phyloP scores from a whole-genome alignment of 805 yeast species.

The Metschnikowia similis region DNA sequence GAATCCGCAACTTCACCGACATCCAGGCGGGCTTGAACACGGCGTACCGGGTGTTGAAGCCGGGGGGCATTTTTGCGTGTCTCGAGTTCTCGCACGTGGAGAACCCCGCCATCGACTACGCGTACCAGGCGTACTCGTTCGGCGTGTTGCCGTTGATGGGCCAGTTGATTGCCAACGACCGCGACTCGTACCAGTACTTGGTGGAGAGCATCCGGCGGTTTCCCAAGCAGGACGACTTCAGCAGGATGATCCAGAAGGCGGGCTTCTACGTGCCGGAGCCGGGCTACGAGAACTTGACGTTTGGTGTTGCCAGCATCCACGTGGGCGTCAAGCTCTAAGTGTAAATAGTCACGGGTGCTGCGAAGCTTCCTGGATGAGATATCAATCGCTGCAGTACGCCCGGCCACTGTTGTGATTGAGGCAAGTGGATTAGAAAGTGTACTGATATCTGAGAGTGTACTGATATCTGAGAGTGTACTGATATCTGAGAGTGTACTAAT shows the following conservation, averaged over 20 bases:
- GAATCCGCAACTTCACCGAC: slow-evolving; percentile 94
- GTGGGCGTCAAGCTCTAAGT: slow-evolving; percentile 80
- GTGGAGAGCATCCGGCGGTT: slow-evolving; percentile 91
- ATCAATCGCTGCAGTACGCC: too few relatives aligned
- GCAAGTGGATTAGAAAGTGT: too few relatives aligned
- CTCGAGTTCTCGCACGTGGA: slow-evolving; percentile 91
- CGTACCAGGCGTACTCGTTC: slow-evolving; percentile 86
- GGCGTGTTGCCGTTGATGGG: slow-evolving; percentile 90
- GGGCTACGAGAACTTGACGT: slow-evolving; percentile 91
- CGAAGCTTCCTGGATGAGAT: too few relatives aligned
- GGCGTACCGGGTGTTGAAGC: slow-evolving; percentile 93
- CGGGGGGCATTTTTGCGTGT: slow-evolving; percentile 97
- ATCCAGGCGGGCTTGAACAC: slow-evolving; percentile 90
- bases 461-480: too few relatives aligned
- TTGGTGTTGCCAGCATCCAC: slow-evolving; percentile 94
- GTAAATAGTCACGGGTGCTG: not conserved
- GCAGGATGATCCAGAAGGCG: slow-evolving; percentile 87
- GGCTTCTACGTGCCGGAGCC: slow-evolving; percentile 83
- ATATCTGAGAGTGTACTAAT: too few relatives aligned
- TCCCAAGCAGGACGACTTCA: slow-evolving; percentile 89
- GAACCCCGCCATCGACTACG: slow-evolving; percentile 65
- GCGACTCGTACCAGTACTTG: slow-evolving; percentile 92
- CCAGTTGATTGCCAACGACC: slow-evolving; percentile 89
- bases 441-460: too few relatives aligned
- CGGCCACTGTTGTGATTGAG: too few relatives aligned